These are phyloP conservation scores for Trametes versicolor DNA, from an alignment of 1,284 basidiomycete species.

Conservation along the genomic window DNA sequence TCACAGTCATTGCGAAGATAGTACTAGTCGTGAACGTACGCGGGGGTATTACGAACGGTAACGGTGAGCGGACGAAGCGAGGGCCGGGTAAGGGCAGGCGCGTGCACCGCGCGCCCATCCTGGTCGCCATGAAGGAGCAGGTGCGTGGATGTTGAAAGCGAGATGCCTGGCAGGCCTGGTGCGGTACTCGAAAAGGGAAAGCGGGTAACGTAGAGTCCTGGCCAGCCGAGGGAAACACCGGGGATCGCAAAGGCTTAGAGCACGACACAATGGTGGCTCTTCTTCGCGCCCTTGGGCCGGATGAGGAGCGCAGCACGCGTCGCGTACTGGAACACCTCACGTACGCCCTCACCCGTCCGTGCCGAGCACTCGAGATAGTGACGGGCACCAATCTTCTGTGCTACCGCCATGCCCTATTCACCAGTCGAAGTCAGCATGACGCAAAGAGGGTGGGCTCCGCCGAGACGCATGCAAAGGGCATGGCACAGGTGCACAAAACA, in stretches of 20 bases:
- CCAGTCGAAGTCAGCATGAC: not conserved
- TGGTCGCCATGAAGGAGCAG: constrained; percentile 2
- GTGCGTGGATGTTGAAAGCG: constrained; percentile 3
- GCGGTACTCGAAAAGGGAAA: constrained; percentile 17
- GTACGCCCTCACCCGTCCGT: constrained; percentile 76
- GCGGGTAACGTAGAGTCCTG: constrained; percentile 18
- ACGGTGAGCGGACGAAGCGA: constrained; percentile 29
- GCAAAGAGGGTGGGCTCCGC: not conserved
- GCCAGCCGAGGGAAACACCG: constrained; percentile 9
- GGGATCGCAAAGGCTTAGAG: constrained; percentile 49
- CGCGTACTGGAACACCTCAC: constrained; percentile 83
- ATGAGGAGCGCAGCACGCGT: constrained; percentile 69
- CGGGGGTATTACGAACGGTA: constrained; percentile 42
- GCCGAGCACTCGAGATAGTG: constrained; percentile 83
- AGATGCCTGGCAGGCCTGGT: constrained; percentile 11
- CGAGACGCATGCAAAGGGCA: constrained; percentile 20
- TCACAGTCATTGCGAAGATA: constrained; percentile 45
- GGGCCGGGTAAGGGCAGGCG: constrained; percentile 6
- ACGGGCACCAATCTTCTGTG: constrained; percentile 78
- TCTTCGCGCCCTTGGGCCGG: constrained; percentile 51
- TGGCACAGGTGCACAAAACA: constrained; percentile 2
- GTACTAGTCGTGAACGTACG: constrained; percentile 43
- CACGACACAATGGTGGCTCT: constrained; percentile 56
- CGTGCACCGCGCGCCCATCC: constrained; percentile 1
- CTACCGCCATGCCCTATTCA: constrained; percentile 71